Base-by-base conservation (phyloP, 768 basidiomycete species). In the Pulveroboletus sp. region DNA sequence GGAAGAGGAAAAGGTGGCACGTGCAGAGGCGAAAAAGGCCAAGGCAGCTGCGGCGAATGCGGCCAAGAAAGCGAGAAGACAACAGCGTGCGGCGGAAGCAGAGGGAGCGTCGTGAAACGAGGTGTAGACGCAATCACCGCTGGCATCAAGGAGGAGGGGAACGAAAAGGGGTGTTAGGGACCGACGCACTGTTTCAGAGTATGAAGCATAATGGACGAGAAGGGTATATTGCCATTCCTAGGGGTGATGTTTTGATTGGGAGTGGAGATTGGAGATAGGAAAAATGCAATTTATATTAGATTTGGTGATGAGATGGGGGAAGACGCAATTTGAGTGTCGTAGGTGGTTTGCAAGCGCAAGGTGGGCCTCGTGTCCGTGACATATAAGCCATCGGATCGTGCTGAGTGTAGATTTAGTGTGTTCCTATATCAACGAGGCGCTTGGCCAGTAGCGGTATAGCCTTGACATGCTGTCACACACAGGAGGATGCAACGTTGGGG, bases 31-130 rank as follows among this genome's bases (percentile, higher is more conserved):
- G 2, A 91, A 92, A 69, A 91, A 90, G 71, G 81, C 82, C 4
- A 92, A 91, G 62, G 81, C 85, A 1, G 87, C 87, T 3, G 87
- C 88, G 37, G 90, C 91, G 4, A 94, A 85, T 62, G 91, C 90
- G 34, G 90, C 90, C 11, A 94, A 94, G 74, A 94, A 94, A 72
- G 90, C 90, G 25, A 74, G 88, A 53, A 76, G 88, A 53, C 77
- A 77, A 38, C 78, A 77, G 50, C 76, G 85, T 33, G 76, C 76
- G 21, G 68, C 71, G 10, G 81, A 78, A 47, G 75, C n/a, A 37
- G 60, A 52, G 6, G 38, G 1, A 1, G 41, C 37, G 17, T 45
- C 47, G 40, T 64, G 50, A 56, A 17, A 21, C 19, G 20, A 8
- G 23, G 21, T 13, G 27, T 25, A 35, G 25, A 31, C 12, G n/a